A percentile compares a stretch with the other conserved stretches of the same genome.
Conservation (phyloP, 2,329 filamentous ascomycete genomes). For the Waltergamsia citrina region DNA sequence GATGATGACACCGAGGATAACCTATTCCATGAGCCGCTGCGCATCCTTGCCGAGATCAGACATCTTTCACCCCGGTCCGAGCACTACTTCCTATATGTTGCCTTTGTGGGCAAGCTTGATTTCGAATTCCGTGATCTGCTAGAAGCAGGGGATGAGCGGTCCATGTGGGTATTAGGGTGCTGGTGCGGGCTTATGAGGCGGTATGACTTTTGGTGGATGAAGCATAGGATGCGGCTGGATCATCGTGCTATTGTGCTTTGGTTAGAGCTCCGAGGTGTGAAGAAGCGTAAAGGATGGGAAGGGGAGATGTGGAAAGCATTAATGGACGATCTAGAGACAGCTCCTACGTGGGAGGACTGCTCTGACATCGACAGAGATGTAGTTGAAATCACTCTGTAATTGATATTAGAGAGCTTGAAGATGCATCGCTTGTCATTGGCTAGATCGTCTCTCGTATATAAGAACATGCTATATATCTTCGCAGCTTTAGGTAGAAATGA, state of each 20-base stretch:
- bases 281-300: slow-evolving; percentile 7
- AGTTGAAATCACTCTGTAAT: neutral
- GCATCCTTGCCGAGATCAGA: neutral
- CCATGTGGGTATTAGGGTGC: slow-evolving; percentile 11
- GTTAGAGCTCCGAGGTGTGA: slow-evolving; percentile 7
- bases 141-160: slow-evolving; percentile 8
- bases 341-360: slow-evolving; percentile 1
- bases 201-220: slow-evolving; percentile 13
- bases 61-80: neutral
- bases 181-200: slow-evolving; percentile 11
- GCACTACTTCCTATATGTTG: slow-evolving; percentile 1
- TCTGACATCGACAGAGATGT: neutral
- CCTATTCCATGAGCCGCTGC: slow-evolving; percentile 1
- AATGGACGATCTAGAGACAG: slow-evolving; percentile 11
- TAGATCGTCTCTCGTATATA: no score
- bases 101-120: neutral
- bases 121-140: slow-evolving; percentile 8
- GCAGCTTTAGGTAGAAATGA: no score
- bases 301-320: slow-evolving; percentile 11
- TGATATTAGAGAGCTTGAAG: no score
- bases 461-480: no score
- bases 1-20: neutral
- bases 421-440: no score
- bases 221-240: slow-evolving; percentile 8
- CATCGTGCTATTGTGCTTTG: slow-evolving; percentile 9